phyloP scores from a whole-genome alignment of 2,329 filamentous ascomycete genomes.

The Claviceps spartinae region DNA sequence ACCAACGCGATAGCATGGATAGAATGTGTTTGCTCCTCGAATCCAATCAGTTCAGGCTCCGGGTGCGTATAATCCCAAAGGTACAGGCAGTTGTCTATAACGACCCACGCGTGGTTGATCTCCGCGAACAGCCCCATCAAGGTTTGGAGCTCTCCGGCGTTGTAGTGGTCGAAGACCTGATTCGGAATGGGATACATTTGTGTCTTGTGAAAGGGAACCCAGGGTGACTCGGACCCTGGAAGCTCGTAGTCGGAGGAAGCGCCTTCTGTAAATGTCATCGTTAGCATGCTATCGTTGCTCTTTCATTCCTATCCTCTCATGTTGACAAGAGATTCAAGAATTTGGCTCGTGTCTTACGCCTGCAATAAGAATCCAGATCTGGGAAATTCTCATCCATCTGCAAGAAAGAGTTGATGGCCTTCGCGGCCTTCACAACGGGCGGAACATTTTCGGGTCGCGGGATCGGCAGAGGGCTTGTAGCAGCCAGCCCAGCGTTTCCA shows the following conservation, averaged over 20 bases:
- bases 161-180: conserved; percentile 83
- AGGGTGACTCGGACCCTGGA: conserved; percentile 49
- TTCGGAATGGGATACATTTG: conserved; percentile 85
- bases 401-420: conserved; percentile 69
- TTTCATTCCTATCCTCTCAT: background rate
- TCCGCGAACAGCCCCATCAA: conserved; percentile 91
- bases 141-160: conserved; percentile 75
- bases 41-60: conserved; percentile 84
- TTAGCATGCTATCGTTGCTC: conserved; percentile 5
- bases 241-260: conserved; percentile 87
- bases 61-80: conserved; percentile 94
- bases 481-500: conserved; percentile 16
- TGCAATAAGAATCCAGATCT: conserved; percentile 77
- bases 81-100: conserved; percentile 91
- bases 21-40: conserved; percentile 74
- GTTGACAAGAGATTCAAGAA: background rate
- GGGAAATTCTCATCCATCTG: conserved; percentile 68
- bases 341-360: conserved; percentile 46
- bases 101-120: conserved; percentile 88
- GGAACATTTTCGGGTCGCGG: conserved; percentile 37
- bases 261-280: conserved; percentile 48
- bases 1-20: conserved; percentile 88
- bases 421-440: conserved; percentile 67
- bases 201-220: conserved; percentile 80
- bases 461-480: conserved; percentile 25